Evolutionary conservation across 1,139 yeast species (phyloP), one percentile per base, ranked within the genome.

Genomic region (Magnusiomyces sp.): DNA sequence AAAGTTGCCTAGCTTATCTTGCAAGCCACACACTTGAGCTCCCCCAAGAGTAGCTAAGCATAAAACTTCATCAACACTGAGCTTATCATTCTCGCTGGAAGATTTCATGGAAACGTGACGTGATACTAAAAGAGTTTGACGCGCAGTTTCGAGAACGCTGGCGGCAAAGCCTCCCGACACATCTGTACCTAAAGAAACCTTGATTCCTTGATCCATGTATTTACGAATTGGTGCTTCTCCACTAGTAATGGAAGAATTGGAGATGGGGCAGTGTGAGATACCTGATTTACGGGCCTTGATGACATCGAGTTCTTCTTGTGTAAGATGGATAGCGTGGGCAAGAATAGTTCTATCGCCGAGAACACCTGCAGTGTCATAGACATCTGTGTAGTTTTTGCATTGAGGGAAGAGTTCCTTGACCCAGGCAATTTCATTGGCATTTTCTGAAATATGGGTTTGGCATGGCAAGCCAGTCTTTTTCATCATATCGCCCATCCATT

Each of bases 361-460:
- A 41, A 92, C 68, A 2, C 77, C 74, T 55, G 78, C 78, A 52
- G 74, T 68, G 58, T 83, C 79, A 64, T 92, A 92, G 7, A 90
- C 95, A 51, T 80, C 82, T 0, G 97, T 78, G 61, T 92, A 92
- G 53, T 73, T 71, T 13, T 71, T 66, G 56, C 77, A 76, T 20
- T 83, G 79, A 0, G 97, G 97, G 63, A 86, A 92, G 53, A 85
- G 63, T 41, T 76, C 70, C 43, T 68, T 64, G n/a, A 90, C 95
- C 79, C 92, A 78, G 53, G 76, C 75, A 49, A 90, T 77, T 67
- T 92, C 98, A 40, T 71, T 70, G 47, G 70, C 64, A 62, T 88
- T 90, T 65, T 92, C 98, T 51, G 89, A 77, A 17, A 92, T 74
- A 65, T 92, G 98, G 0, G 97, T 89, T 68, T 92, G 98, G 45